Conservation (phyloP, 768 basidiomycete species). For the Suillus sp. region DNA sequence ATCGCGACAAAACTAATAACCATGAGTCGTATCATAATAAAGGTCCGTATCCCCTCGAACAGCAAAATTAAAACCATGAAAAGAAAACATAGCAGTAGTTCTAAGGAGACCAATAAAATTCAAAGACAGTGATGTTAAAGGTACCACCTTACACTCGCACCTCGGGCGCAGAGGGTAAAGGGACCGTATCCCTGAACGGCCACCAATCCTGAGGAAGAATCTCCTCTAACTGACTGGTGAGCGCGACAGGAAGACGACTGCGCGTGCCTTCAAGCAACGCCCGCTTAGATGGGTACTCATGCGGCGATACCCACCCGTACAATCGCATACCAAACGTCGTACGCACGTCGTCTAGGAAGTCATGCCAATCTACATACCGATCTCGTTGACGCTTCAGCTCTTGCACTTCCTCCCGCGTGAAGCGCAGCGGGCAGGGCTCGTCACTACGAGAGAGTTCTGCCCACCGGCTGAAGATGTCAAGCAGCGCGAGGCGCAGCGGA, state of each 20-base stretch:
- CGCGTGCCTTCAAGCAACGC: slow-evolving; percentile 18
- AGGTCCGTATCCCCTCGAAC: slow-evolving; percentile 16
- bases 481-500: slow-evolving; percentile 19
- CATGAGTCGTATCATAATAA: slow-evolving; percentile 7
- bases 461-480: slow-evolving; percentile 18
- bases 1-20: slow-evolving; percentile 6
- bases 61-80: not conserved
- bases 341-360: slow-evolving; percentile 19
- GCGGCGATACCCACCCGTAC: slow-evolving; percentile 20
- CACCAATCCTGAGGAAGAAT: slow-evolving; percentile 22
- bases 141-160: slow-evolving; percentile 11
- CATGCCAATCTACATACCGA: slow-evolving; percentile 21
- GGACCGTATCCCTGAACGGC: slow-evolving; percentile 20
- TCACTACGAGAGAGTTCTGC: slow-evolving; percentile 14
- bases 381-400: slow-evolving; percentile 17
- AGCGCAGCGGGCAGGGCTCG: slow-evolving; percentile 19
- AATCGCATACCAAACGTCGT: slow-evolving; percentile 18
- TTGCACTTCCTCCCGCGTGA: slow-evolving; percentile 19
- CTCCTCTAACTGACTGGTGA: slow-evolving; percentile 18
- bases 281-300: slow-evolving; percentile 19
- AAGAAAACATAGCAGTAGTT: not conserved
- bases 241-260: slow-evolving; percentile 16
- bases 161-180: slow-evolving; percentile 7
- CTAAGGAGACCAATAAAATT: no score
- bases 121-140: not conserved